Conservation (phyloP, 2,329 filamentous ascomycete genomes). For the Thyridium curvatum region DNA sequence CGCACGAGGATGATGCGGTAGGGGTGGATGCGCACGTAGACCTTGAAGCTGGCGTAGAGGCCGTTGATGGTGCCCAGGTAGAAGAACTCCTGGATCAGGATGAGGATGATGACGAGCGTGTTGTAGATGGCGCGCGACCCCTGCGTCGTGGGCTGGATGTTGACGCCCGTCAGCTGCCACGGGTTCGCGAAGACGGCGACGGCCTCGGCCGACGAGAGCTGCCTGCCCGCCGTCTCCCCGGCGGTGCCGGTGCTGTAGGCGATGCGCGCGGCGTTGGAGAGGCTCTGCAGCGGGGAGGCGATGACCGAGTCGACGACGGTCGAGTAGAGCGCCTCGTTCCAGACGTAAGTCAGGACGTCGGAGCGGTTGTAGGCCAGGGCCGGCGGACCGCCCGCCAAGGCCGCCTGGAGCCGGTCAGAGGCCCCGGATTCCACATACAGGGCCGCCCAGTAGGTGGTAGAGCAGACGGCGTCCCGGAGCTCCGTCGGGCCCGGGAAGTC, state of each 20-base stretch:
- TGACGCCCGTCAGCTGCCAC: constrained; percentile 16
- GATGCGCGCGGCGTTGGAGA: constrained; percentile 14
- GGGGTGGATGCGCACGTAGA: constrained; percentile 24
- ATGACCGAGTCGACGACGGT: constrained; percentile 20
- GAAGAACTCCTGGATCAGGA: constrained; percentile 25
- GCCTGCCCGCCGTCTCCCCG: no score
- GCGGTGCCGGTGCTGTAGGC: constrained; percentile 15
- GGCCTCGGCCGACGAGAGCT: constrained; percentile 11
- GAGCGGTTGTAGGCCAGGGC: constrained; percentile 21
- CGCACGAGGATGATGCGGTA: constrained; percentile 22
- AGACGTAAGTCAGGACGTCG: constrained; percentile 25
- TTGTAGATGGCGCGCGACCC: constrained; percentile 26
- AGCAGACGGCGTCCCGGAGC: constrained; percentile 26
- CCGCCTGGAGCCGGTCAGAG: constrained; percentile 20
- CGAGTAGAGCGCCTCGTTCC: constrained; percentile 28
- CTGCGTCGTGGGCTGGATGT: constrained; percentile 25
- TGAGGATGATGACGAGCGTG: constrained; percentile 29
- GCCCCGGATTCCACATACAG: constrained; percentile 23
- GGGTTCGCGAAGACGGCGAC: constrained; percentile 25
- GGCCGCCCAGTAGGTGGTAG: constrained; percentile 28
- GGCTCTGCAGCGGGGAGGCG: constrained; percentile 19
- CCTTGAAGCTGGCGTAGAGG: constrained; percentile 26
- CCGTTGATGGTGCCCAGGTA: constrained; percentile 23
- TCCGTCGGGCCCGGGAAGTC: constrained; percentile 18
- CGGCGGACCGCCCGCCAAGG: constrained; percentile 15